Evolutionary conservation across 805 yeast genomes (phyloP).

Genomic region (Candida sonorensis): DNA sequence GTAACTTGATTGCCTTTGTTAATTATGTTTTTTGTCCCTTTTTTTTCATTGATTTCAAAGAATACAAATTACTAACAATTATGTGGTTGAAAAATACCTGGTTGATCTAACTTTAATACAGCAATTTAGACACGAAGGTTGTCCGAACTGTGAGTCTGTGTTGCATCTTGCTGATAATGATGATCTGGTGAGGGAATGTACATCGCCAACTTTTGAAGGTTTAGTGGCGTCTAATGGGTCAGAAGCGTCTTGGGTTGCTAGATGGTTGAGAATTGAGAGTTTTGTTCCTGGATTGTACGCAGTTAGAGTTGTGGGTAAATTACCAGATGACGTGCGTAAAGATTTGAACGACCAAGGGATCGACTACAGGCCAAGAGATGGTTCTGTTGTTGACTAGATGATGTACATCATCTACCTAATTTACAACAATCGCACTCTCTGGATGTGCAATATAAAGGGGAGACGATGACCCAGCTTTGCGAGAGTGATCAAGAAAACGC

Average conservation of each 20-base stretch:
- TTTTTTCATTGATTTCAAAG: neutral
- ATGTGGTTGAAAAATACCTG: too few species aligned
- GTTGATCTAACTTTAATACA: slow-evolving; percentile 8
- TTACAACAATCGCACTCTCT: too few species aligned
- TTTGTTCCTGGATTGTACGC: slow-evolving; percentile 90
- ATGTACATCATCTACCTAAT: too few species aligned
- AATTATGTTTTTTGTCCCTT: neutral
- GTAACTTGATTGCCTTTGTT: too few species aligned
- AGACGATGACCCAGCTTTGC: too few species aligned
- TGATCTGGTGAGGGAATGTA: slow-evolving; percentile 79
- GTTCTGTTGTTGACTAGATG: slow-evolving; percentile 46
- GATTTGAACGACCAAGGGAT: slow-evolving; percentile 70
- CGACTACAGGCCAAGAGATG: slow-evolving; percentile 91
- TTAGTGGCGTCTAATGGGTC: slow-evolving; percentile 85
- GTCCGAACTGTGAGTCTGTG: slow-evolving; percentile 94
- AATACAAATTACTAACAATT: too few species aligned
- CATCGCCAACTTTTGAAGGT: slow-evolving; percentile 96
- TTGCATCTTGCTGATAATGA: slow-evolving; percentile 74
- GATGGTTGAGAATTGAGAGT: slow-evolving; percentile 88
- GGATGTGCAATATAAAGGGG: too few species aligned
- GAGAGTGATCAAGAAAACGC: too few species aligned
- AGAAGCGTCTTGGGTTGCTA: slow-evolving; percentile 87
- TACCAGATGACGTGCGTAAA: slow-evolving; percentile 79
- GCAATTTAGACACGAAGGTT: slow-evolving; percentile 76
- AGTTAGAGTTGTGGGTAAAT: slow-evolving; percentile 83